A percentile compares a stretch with the other conserved stretches of the same genome.
Evolutionary conservation across 2,329 filamentous ascomycete species (phyloP).

Genomic region (Sclerotinia subarctica): DNA sequence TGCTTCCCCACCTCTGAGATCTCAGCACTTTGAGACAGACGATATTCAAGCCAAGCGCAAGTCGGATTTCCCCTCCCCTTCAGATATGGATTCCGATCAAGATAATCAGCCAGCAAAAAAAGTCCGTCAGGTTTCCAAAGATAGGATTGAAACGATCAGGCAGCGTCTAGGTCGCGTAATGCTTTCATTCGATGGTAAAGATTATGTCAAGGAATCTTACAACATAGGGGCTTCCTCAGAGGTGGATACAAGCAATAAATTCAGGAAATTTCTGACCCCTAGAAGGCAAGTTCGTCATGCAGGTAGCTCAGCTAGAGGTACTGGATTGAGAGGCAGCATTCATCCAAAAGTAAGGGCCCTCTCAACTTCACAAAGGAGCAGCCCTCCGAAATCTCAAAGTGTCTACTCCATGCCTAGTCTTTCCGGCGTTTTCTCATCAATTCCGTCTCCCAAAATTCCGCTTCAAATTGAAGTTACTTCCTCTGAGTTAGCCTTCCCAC

Average conservation of each 20-base stretch:
- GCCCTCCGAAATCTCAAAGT: not conserved
- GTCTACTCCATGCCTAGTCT: not conserved
- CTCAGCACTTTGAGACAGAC: not conserved
- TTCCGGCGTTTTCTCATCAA: not conserved
- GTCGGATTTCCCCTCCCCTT: conserved; percentile 3
- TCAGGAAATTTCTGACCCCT: no score
- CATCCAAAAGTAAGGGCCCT: not conserved
- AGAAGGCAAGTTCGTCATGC: not conserved
- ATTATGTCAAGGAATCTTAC: conserved; percentile 17
- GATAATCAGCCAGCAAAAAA: not conserved
- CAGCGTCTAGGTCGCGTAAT: not conserved
- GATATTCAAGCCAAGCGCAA: not conserved
- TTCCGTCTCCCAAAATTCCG: conserved; percentile 5
- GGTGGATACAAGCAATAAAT: no score
- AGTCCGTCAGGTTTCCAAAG: not conserved
- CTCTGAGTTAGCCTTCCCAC: conserved; percentile 25
- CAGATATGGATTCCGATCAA: not conserved
- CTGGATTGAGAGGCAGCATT: not conserved
- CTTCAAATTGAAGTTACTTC: conserved; percentile 22
- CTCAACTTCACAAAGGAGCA: not conserved
- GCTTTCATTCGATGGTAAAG: not conserved
- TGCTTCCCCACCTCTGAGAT: not conserved
- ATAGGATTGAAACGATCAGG: not conserved
- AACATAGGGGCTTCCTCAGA: not conserved
- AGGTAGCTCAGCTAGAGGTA: not conserved